Evolutionary conservation across 2,329 filamentous ascomycete genomes (phyloP), one percentile per base, ranked within the genome.

Genomic region (Colletotrichum aenigma): DNA sequence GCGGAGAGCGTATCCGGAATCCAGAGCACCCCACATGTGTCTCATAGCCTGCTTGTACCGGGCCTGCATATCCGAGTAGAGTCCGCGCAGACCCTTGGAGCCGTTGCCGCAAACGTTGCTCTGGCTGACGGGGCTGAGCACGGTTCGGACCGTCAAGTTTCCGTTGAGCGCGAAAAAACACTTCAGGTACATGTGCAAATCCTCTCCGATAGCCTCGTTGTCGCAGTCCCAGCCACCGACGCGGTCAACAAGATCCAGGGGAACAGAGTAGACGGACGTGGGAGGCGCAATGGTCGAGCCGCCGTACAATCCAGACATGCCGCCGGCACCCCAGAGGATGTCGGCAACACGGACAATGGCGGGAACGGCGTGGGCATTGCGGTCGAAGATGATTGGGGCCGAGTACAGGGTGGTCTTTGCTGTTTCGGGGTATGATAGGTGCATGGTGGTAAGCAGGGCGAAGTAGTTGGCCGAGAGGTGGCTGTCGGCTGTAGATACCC

Each of bases 171-270:
- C 92, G 78, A 95, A 95, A 85, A 95, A 95, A 82, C 93, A 94
- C 86, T 95, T 95, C 77, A 95, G 88, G 81, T 94, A 94, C 93
- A 95, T 95, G 85, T 95, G 93, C 80, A 95, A 84, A 80, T 95
- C 93, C 83, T 95, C 93, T 58, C 93, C 93, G 78, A 95, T 95
- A 24, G 93, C 93, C 76, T 94, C 93, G 2, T 91, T 88, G 67
- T 91, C 92, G 70, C 91, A 90, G 81, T 95, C 93, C 93, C 93
- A 95, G 30, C 93, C 93, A 12, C 92, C 92, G 34, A 94, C 93
- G 32, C 90, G 88, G 79, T 94, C 93, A 55, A 93, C 90, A 18
- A 95, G 85, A 61, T 90, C 88, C 55, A 95, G 88, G 2, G 93
- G 91, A 1, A 95, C 83, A 7, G 93, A 94, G 81, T 95, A 95